These are phyloP conservation scores for Corniculantispora saksenae DNA, from an alignment of 2,329 filamentous ascomycete species.

Conservation along the genomic window DNA sequence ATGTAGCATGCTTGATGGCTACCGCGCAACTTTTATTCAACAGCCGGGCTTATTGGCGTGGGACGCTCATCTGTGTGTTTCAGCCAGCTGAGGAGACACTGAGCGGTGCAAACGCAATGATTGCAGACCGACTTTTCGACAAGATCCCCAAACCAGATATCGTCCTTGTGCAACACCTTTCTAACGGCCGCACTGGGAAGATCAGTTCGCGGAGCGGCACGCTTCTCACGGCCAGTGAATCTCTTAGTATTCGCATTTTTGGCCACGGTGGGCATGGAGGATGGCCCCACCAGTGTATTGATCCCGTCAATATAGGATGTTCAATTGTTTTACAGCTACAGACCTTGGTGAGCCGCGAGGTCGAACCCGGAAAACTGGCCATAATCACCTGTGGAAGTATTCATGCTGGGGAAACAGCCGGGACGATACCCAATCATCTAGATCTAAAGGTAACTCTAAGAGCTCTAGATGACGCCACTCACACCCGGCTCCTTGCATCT, in stretches of 20 bases:
- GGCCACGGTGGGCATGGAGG: conserved; percentile 45
- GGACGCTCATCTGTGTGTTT: conserved; percentile 64
- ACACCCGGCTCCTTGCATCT: background rate
- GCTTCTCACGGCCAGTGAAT: conserved; percentile 29
- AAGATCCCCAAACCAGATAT: conserved; percentile 33
- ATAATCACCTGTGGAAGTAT: conserved; percentile 47
- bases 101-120: conserved; percentile 52
- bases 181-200: conserved; percentile 32
- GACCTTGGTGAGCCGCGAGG: conserved; percentile 32
- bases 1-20: conserved; percentile 59
- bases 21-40: conserved; percentile 51
- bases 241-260: conserved; percentile 29
- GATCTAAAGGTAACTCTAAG: background rate
- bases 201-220: conserved; percentile 29
- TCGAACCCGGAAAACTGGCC: conserved; percentile 36
- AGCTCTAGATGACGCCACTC: background rate
- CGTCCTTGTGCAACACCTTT: conserved; percentile 39
- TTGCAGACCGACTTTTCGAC: conserved; percentile 38
- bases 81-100: conserved; percentile 68
- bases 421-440: conserved; percentile 42
- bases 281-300: conserved; percentile 42
- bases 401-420: conserved; percentile 42
- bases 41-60: conserved; percentile 51
- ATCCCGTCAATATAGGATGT: conserved; percentile 46
- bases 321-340: conserved; percentile 39